phyloP scores from a whole-genome alignment of 2,329 filamentous ascomycete genomes.

The Truncatella angustata region DNA sequence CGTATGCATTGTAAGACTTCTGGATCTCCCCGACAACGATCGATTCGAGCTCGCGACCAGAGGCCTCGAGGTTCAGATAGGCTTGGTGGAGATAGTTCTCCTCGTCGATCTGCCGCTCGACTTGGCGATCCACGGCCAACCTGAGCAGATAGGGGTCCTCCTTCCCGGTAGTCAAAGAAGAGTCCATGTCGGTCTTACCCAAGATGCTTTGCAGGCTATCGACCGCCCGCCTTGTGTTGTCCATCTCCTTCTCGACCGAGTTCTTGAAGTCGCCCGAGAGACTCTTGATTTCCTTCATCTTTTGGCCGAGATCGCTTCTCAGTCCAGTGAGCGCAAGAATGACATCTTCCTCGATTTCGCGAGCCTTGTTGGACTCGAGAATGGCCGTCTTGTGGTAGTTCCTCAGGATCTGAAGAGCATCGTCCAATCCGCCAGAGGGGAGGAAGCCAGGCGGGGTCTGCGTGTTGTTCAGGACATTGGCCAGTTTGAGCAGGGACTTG shows the following conservation, averaged over 20 bases:
- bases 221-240: conserved; percentile 76
- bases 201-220: conserved; percentile 78
- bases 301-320: conserved; percentile 84
- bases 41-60: conserved; percentile 89
- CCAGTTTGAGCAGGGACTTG: conserved; percentile 79
- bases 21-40: conserved; percentile 98
- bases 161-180: conserved; percentile 73
- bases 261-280: conserved; percentile 96
- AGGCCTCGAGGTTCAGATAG: conserved; percentile 90
- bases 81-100: conserved; percentile 98
- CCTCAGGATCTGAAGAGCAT: conserved; percentile 78
- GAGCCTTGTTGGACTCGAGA: conserved; percentile 80
- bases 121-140: conserved; percentile 80
- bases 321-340: conserved; percentile 83
- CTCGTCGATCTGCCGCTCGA: conserved; percentile 91
- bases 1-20: conserved; percentile 94
- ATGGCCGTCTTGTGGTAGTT: conserved; percentile 81
- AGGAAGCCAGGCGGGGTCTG: conserved; percentile 74
- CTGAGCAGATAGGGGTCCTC: conserved; percentile 89
- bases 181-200: conserved; percentile 75
- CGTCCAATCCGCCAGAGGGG: conserved; percentile 77
- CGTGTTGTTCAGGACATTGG: conserved; percentile 81
- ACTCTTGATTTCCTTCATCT: conserved; percentile 97
- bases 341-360: conserved; percentile 88
- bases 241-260: conserved; percentile 92